A percentile compares a stretch with the other conserved stretches of the same genome.
Evolutionary conservation across 1,284 basidiomycete genomes (phyloP).

Genomic region (Trichosporon sp.): DNA sequence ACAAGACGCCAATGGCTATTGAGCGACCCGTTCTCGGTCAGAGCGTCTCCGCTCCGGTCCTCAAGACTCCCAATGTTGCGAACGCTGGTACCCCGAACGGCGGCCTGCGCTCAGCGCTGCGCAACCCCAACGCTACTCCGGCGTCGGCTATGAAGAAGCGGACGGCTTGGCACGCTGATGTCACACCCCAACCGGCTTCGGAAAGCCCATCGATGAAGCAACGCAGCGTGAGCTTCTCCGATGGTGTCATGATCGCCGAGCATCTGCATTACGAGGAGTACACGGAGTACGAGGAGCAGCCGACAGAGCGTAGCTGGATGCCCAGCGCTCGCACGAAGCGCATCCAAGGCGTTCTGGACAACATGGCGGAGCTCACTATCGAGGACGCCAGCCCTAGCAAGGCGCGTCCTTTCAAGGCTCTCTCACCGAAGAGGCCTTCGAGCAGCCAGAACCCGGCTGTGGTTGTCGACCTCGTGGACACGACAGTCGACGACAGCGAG

Average conservation of each 20-base stretch:
- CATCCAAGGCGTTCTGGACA: conserved; percentile 74
- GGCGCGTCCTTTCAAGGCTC: conserved; percentile 21
- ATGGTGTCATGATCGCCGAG: conserved; percentile 64
- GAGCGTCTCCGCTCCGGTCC: conserved; percentile 38
- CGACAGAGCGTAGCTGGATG: conserved; percentile 50
- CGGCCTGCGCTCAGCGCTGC: conserved; percentile 48
- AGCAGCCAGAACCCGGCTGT: not conserved
- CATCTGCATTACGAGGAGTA: conserved; percentile 24
- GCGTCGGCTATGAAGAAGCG: conserved; percentile 54
- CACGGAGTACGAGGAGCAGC: conserved; percentile 38
- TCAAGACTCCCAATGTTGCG: conserved; percentile 40
- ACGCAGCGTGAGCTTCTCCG: conserved; percentile 91
- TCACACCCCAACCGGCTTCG: conserved; percentile 39
- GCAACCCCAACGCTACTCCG: conserved; percentile 48
- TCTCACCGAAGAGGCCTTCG: conserved; percentile 31
- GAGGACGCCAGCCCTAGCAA: conserved; percentile 11
- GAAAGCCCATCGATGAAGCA: conserved; percentile 57
- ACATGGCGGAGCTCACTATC: conserved; percentile 67
- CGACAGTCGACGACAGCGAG: conserved; percentile 23
- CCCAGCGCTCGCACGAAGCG: conserved; percentile 73
- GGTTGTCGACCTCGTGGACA: conserved; percentile 23
- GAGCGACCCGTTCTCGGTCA: conserved; percentile 37
- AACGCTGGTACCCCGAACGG: conserved; percentile 31
- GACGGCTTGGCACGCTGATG: conserved; percentile 47
- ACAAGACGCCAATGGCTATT: conserved; percentile 19